phyloP scores from a whole-genome alignment of 2,329 filamentous ascomycete species.

The Phoma sp. region DNA sequence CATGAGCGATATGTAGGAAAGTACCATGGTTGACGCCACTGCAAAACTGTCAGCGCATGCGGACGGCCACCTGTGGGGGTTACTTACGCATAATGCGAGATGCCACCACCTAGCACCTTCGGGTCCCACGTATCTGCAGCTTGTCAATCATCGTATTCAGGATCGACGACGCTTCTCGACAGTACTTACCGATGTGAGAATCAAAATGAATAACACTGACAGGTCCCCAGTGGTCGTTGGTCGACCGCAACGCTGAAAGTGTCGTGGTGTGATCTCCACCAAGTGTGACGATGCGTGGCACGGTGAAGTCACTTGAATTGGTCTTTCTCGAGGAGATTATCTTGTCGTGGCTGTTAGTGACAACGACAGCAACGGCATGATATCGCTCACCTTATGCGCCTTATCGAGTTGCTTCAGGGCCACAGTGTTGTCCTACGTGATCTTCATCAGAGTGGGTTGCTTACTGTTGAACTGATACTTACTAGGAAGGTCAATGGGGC shows the following conservation, averaged over 20 bases:
- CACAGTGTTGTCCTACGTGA: conserved; percentile 57
- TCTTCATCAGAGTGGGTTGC: background rate
- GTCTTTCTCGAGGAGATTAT: conserved; percentile 55
- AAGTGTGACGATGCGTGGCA: conserved; percentile 59
- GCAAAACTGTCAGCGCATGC: background rate
- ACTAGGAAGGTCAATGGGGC: conserved; percentile 58
- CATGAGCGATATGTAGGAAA: conserved; percentile 66
- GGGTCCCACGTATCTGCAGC: conserved; percentile 62
- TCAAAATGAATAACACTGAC: conserved; percentile 66
- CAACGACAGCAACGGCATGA: background rate
- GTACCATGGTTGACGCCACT: conserved; percentile 65
- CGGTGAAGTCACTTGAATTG: conserved; percentile 52
- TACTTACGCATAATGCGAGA: conserved; percentile 65
- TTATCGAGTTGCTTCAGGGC: conserved; percentile 60
- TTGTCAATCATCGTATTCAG: background rate
- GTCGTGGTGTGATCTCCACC: conserved; percentile 65
- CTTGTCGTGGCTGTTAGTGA: conserved; percentile 26
- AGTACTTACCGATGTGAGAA: conserved; percentile 53
- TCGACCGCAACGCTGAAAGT: conserved; percentile 58
- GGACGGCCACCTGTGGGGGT: background rate
- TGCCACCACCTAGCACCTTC: conserved; percentile 61
- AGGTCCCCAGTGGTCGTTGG: conserved; percentile 57
- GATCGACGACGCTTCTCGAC: no score
- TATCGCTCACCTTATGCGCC: conserved; percentile 54
- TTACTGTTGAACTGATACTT: background rate